Evolutionary conservation across 441 rosid species (phyloP).

Genomic region (Biscutella laevigata): DNA sequence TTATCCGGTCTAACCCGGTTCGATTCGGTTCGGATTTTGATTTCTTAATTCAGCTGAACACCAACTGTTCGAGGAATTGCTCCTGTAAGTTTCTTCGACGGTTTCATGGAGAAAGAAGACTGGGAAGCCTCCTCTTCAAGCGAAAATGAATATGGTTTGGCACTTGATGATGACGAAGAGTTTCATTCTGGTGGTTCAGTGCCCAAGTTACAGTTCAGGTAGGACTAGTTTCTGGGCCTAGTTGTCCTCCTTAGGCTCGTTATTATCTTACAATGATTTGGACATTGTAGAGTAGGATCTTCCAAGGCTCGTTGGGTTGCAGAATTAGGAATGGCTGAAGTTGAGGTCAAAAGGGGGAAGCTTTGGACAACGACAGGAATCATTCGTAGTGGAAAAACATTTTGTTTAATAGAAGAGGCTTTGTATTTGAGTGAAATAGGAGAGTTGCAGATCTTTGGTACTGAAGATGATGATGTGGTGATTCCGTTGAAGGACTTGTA

Average conservation of each 20-base stretch:
- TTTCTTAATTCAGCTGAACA: not conserved
- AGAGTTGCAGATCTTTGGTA: constrained; percentile 41
- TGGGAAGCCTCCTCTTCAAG: constrained; percentile 26
- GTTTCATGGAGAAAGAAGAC: constrained; percentile 20
- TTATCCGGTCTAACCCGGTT: too few relatives aligned
- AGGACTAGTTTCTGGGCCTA: not conserved
- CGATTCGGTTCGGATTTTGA: too few relatives aligned
- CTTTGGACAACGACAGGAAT: constrained; percentile 79
- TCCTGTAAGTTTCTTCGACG: not conserved
- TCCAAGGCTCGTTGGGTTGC: constrained; percentile 66
- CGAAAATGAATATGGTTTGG: constrained; percentile 15
- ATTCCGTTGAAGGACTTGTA: constrained; percentile 40
- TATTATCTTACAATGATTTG: too few relatives aligned
- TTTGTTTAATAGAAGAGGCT: constrained; percentile 64
- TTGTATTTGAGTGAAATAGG: constrained; percentile 62
- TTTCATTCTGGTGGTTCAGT: constrained; percentile 19
- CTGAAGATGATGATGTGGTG: constrained; percentile 27
- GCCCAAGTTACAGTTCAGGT: constrained; percentile 28
- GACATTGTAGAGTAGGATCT: constrained; percentile 51
- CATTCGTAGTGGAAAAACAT: constrained; percentile 42
- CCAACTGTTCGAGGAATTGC: constrained; percentile 23
- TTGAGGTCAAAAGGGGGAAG: constrained; percentile 63
- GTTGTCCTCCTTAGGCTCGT: too few relatives aligned
- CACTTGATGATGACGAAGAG: constrained; percentile 24
- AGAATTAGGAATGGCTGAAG: constrained; percentile 54